phyloP scores from a whole-genome alignment of 1,139 yeast genomes.

The Geotrichum candidum region DNA sequence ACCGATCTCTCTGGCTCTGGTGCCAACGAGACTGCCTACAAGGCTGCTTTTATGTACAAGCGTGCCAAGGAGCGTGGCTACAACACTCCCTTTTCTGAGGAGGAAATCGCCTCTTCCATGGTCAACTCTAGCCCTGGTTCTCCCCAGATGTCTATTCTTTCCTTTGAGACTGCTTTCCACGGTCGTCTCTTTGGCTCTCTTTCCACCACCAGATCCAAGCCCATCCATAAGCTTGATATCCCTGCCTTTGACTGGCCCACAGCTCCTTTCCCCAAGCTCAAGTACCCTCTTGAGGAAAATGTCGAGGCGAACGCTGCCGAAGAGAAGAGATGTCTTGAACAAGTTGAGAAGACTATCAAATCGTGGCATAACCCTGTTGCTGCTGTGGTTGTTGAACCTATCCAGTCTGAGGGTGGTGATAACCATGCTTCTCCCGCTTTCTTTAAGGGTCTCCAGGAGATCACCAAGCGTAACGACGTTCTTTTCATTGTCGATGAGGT shows the following conservation, averaged over 20 bases:
- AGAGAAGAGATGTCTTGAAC: slow-evolving; percentile 60
- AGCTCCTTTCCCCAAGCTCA: slow-evolving; percentile 70
- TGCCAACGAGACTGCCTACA: slow-evolving; percentile 79
- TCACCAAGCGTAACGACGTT: slow-evolving; percentile 61
- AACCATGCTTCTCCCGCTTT: slow-evolving; percentile 70
- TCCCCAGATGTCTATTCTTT: slow-evolving; percentile 65
- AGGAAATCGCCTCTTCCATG: slow-evolving; percentile 60
- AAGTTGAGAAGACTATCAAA: slow-evolving; percentile 50
- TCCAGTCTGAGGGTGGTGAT: slow-evolving; percentile 86
- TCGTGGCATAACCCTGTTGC: slow-evolving; percentile 53
- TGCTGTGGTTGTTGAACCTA: slow-evolving; percentile 71
- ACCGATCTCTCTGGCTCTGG: slow-evolving; percentile 77
- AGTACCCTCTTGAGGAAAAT: slow-evolving; percentile 62
- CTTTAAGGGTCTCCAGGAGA: slow-evolving; percentile 71
- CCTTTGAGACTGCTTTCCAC: slow-evolving; percentile 73
- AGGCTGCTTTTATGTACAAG: slow-evolving; percentile 76
- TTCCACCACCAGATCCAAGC: slow-evolving; percentile 73
- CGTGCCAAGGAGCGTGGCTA: slow-evolving; percentile 52
- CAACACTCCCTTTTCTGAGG: slow-evolving; percentile 47
- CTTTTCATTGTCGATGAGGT: slow-evolving; percentile 76
- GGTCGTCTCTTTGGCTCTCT: slow-evolving; percentile 78
- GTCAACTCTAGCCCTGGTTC: slow-evolving; percentile 64
- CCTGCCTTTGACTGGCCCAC: slow-evolving; percentile 87
- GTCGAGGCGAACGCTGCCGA: slow-evolving; percentile 53
- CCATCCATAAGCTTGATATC: slow-evolving; percentile 76